Evolutionary conservation across 2,329 filamentous ascomycete species (phyloP).

Genomic region (Pseudocercospora cruenta): DNA sequence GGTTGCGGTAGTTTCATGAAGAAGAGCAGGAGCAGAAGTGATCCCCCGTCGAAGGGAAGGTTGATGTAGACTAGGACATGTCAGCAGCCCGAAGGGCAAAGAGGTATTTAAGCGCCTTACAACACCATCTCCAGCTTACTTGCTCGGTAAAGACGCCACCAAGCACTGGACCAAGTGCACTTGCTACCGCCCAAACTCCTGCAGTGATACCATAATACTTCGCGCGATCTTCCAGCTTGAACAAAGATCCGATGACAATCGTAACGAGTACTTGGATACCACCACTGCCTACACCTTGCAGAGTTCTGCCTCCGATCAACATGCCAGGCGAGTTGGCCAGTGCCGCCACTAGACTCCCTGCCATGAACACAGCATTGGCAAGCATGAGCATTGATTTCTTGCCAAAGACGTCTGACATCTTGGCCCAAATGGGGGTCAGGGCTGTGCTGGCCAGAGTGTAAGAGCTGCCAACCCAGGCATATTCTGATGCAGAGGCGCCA

Average conservation of each 20-base stretch:
- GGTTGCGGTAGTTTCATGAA: slow-evolving; percentile 68
- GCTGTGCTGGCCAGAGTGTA: slow-evolving; percentile 56
- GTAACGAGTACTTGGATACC: slow-evolving; percentile 52
- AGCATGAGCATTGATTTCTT: slow-evolving; percentile 64
- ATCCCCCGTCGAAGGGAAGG: slow-evolving; percentile 59
- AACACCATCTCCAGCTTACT: slow-evolving; percentile 27
- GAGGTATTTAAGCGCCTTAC: background rate
- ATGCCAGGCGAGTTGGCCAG: slow-evolving; percentile 16
- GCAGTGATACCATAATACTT: slow-evolving; percentile 47
- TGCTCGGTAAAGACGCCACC: slow-evolving; percentile 46
- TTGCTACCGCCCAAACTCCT: slow-evolving; percentile 49
- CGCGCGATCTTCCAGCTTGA: slow-evolving; percentile 52
- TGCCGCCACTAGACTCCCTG: slow-evolving; percentile 24
- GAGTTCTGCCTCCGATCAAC: slow-evolving; percentile 57
- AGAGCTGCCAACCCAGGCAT: slow-evolving; percentile 58
- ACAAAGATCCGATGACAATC: slow-evolving; percentile 56
- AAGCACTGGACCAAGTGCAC: slow-evolving; percentile 45
- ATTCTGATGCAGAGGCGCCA: slow-evolving; percentile 49
- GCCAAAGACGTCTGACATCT: slow-evolving; percentile 68
- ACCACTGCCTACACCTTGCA: slow-evolving; percentile 58
- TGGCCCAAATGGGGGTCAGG: slow-evolving; percentile 63
- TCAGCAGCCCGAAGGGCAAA: background rate
- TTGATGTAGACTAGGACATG: slow-evolving; percentile 39
- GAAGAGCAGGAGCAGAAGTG: slow-evolving; percentile 61
- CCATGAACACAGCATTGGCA: slow-evolving; percentile 64